Base-by-base conservation (phyloP, 768 basidiomycete genomes). In the Mrakia frigida region DNA sequence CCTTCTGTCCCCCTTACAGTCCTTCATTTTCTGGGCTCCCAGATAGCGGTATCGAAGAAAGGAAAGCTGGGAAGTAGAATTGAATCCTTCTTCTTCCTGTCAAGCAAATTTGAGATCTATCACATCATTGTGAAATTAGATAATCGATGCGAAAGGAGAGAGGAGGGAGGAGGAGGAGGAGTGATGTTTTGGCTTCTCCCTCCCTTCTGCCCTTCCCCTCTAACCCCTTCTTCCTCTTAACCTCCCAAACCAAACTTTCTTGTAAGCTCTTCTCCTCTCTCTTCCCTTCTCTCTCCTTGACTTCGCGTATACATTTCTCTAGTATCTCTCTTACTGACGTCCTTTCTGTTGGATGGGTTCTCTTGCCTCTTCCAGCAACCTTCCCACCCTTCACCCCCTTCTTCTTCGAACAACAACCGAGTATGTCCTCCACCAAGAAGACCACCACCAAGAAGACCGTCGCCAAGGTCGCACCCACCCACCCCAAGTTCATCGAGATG, bases 401-500 rank as follows among this genome's bases (percentile, higher is more conserved):
- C n/a, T n/a, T n/a, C 73, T 56, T 70, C 75, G 16, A 50, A 18
- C 46, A 50, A 43, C 39, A 43, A 67, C 50, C 16, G 16, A 72
- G n/a, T 35, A 77, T 63, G 73, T 35, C 63, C 39, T 37, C 41
- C 33, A 39, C 53, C 53, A 41, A 78, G 70, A 80, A 77, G 80
- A 78, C 73, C 70, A 60, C 82, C 76, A 78, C 81, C 70, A 73
- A 52, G 61, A 73, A 67, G 60, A 53, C 70, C 60, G 77, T 80
- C 63, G 75, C 79, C 70, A 83, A 82, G 80, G 80, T 85, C 52
- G 80, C 86, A 67, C 59, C 78, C 69, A 81, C 81, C 35, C 90
- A 90, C 83, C 90, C 90, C 7, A 84, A 84, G 52, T 84, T 84
- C 83, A 82, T 83, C 67, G 84, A 85, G 65, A 87, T 87, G 86